Conservation (phyloP, 371 early-diverging fungal species). For the Zancudomyces culisetae region DNA sequence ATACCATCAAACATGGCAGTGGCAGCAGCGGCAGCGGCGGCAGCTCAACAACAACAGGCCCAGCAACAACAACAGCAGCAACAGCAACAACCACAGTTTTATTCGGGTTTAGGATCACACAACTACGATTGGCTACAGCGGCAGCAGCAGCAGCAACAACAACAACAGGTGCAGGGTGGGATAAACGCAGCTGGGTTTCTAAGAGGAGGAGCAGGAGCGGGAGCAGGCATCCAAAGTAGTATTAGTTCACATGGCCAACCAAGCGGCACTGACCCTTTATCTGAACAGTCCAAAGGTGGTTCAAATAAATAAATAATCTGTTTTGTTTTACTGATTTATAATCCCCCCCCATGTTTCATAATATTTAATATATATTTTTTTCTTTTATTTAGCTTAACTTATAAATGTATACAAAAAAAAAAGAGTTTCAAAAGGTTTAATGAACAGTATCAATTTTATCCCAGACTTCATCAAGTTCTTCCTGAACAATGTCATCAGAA, state of each 20-base stretch:
- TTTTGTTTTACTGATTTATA: background rate
- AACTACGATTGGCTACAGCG: background rate
- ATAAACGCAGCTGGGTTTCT: background rate
- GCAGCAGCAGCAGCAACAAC: slow-evolving; percentile 2
- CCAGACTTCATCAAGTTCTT: slow-evolving; percentile 20
- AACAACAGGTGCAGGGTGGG: background rate
- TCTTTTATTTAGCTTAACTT: no score
- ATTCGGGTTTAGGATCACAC: background rate
- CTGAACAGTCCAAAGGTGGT: background rate
- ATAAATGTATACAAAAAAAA: no score
- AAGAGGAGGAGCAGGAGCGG: background rate
- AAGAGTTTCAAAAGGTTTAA: no score
- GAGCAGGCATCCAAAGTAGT: background rate
- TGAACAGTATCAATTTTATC: slow-evolving; percentile 15
- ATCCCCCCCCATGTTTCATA: no score
- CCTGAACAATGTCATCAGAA: slow-evolving; percentile 9
- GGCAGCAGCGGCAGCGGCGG: background rate
- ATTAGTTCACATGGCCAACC: background rate
- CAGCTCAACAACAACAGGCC: background rate
- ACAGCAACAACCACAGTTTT: background rate
- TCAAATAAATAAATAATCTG: background rate
- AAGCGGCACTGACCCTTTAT: background rate
- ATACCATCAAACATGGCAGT: background rate
- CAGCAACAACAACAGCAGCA: no score
- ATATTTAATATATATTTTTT: no score